phyloP scores from a whole-genome alignment of 352 stramenopile species.

The Phytophthora lateralis region DNA sequence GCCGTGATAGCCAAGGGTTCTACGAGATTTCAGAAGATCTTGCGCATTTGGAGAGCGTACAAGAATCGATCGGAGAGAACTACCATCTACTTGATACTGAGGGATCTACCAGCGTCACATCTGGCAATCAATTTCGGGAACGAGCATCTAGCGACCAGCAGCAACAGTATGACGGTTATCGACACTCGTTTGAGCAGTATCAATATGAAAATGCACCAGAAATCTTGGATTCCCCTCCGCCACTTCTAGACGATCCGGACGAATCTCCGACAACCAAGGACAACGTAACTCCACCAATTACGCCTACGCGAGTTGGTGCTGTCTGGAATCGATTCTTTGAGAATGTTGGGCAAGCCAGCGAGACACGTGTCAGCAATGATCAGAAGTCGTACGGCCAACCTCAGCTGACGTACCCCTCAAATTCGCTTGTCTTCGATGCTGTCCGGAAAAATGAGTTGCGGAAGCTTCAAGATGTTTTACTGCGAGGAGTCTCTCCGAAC shows the following conservation, averaged over 20 bases:
- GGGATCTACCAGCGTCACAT: constrained; percentile 13
- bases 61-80: constrained; percentile 17
- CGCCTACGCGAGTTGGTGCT: constrained; percentile 55
- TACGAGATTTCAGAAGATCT: constrained; percentile 21
- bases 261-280: constrained; percentile 8
- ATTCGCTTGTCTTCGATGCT: constrained; percentile 50
- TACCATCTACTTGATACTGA: constrained; percentile 27
- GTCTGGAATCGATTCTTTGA: constrained; percentile 85
- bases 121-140: constrained; percentile 25
- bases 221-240: constrained; percentile 13
- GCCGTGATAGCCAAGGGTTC: constrained; percentile 19
- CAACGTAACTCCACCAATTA: constrained; percentile 23
- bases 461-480: constrained; percentile 52
- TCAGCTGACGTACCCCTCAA: background rate
- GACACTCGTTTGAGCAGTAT: constrained; percentile 21
- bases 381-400: constrained; percentile 1
- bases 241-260: constrained; percentile 22
- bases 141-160: constrained; percentile 26
- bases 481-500: constrained; percentile 60
- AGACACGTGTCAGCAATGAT: constrained; percentile 13
- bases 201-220: constrained; percentile 18
- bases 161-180: constrained; percentile 14
- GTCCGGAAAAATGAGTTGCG: constrained; percentile 52
- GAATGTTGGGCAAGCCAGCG: constrained; percentile 50
- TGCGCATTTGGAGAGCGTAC: constrained; percentile 12